phyloP scores from a whole-genome alignment of 495 filamentous ascomycete genomes.

The Pseudomonodictys pantanalensis region DNA sequence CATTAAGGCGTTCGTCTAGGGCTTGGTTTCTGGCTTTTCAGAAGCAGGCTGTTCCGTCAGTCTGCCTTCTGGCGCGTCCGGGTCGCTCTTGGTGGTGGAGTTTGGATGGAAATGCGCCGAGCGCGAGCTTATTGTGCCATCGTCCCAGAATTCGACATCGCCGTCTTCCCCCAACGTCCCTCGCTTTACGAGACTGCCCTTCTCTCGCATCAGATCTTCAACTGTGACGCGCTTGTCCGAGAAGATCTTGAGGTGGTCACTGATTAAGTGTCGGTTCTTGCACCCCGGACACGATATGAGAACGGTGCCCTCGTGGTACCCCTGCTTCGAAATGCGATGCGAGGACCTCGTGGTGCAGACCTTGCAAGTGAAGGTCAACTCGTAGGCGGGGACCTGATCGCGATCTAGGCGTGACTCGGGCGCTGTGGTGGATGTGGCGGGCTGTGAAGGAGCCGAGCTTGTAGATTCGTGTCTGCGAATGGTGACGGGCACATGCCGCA shows the following conservation, averaged over 20 bases:
- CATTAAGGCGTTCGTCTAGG: too few relatives aligned
- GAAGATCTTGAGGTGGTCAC: conserved; percentile 82
- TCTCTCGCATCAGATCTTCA: conserved; percentile 67
- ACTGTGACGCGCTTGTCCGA: conserved; percentile 62
- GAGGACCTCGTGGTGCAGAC: conserved; percentile 72
- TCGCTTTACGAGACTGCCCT: conserved; percentile 62
- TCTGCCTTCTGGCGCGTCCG: neutral
- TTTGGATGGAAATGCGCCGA: conserved; percentile 20
- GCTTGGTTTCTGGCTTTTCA: neutral
- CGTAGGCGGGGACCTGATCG: conserved; percentile 65
- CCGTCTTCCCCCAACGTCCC: conserved; percentile 48
- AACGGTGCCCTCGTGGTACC: conserved; percentile 84
- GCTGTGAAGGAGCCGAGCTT: neutral
- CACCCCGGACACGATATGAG: conserved; percentile 84
- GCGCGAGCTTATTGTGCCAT: conserved; percentile 20
- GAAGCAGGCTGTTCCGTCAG: conserved; percentile 16
- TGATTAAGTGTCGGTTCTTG: conserved; percentile 82
- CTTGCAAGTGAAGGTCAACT: conserved; percentile 87
- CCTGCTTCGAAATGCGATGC: conserved; percentile 84
- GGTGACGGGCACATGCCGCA: neutral
- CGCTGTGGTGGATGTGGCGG: conserved; percentile 6
- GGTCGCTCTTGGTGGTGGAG: conserved; percentile 6
- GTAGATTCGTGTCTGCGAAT: conserved; percentile 26
- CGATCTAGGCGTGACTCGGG: conserved; percentile 27
- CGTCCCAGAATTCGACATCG: conserved; percentile 52